A percentile compares a stretch with the other conserved stretches of the same genome.
These are phyloP conservation scores for Larix kaempferi DNA, from an alignment of 75 land plant species.

Conservation along the genomic window DNA sequence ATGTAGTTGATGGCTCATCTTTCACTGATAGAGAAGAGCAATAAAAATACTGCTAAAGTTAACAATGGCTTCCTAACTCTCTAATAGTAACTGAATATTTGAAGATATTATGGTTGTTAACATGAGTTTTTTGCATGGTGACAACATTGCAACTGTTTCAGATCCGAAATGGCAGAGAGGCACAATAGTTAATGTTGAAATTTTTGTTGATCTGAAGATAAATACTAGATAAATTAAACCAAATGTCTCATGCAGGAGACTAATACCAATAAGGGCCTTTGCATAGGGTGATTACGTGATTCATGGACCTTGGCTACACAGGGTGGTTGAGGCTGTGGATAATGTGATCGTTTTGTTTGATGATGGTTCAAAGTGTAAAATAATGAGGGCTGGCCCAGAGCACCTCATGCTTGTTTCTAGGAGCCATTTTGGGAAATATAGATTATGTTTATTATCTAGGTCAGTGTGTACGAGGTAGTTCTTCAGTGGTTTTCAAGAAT, in stretches of 20 bases:
- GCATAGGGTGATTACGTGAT: slow-evolving; percentile 84
- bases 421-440: slow-evolving; percentile 22
- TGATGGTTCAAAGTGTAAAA: slow-evolving; percentile 93
- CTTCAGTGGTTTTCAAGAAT: slow-evolving; percentile 72
- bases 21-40: no score
- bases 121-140: slow-evolving; percentile 74
- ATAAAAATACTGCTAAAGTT: no score
- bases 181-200: slow-evolving; percentile 56
- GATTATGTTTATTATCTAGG: slow-evolving; percentile 52
- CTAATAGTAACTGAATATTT: no score
- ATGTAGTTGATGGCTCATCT: no score
- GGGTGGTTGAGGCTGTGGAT: slow-evolving; percentile 86
- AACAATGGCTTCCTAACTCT: no score
- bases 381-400: slow-evolving; percentile 65
- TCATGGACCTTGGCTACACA: slow-evolving; percentile 81
- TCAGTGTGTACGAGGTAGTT: slow-evolving; percentile 76
- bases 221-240: slow-evolving; percentile 42
- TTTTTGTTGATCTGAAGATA: slow-evolving; percentile 68
- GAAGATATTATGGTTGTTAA: slow-evolving; percentile 15
- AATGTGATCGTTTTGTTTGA: slow-evolving; percentile 90
- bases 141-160: slow-evolving; percentile 67
- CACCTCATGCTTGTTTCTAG: slow-evolving; percentile 51
- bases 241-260: slow-evolving; percentile 53
- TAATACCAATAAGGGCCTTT: slow-evolving; percentile 65
- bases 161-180: slow-evolving; percentile 88